Conservation (phyloP, 1,284 basidiomycete genomes). For the Boletellus deceptivus region DNA sequence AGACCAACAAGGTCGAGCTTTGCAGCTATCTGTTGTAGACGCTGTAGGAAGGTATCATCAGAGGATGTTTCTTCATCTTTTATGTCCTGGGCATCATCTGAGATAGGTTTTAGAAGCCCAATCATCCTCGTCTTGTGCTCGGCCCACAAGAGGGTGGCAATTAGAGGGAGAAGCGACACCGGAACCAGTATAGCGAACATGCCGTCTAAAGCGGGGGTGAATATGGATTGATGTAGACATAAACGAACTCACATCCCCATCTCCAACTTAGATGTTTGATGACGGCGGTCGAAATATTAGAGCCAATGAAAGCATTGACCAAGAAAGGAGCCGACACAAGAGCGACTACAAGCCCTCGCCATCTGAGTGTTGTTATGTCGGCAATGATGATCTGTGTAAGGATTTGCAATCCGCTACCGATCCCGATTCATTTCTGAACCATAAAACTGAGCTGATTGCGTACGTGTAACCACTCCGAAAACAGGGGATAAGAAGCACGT, state of each 20-base stretch:
- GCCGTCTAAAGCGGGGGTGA: slow-evolving; percentile 44
- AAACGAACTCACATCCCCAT: slow-evolving; percentile 61
- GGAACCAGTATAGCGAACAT: slow-evolving; percentile 69
- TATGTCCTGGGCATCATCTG: neutral
- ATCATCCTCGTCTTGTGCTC: slow-evolving; percentile 60
- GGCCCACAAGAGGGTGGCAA: slow-evolving; percentile 69
- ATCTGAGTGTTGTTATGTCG: slow-evolving; percentile 77
- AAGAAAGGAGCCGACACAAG: slow-evolving; percentile 69
- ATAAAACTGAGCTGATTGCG: slow-evolving; percentile 14
- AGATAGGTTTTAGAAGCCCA: slow-evolving; percentile 36
- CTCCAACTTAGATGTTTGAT: slow-evolving; percentile 64
- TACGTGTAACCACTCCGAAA: slow-evolving; percentile 52
- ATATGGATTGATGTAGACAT: slow-evolving; percentile 4
- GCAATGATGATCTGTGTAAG: slow-evolving; percentile 76
- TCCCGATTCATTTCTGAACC: too few relatives aligned
- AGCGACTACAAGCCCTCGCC: slow-evolving; percentile 70
- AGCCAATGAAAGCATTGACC: slow-evolving; percentile 66
- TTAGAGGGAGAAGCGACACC: slow-evolving; percentile 53
- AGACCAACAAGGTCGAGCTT: slow-evolving; percentile 69
- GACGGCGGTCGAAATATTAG: slow-evolving; percentile 62
- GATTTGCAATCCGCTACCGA: slow-evolving; percentile 59
- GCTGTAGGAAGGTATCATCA: slow-evolving; percentile 3
- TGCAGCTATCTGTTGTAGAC: slow-evolving; percentile 33
- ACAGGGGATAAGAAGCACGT: neutral
- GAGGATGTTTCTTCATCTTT: neutral